phyloP scores from a whole-genome alignment of 2,329 filamentous ascomycete species.

The Alternaria alternata region DNA sequence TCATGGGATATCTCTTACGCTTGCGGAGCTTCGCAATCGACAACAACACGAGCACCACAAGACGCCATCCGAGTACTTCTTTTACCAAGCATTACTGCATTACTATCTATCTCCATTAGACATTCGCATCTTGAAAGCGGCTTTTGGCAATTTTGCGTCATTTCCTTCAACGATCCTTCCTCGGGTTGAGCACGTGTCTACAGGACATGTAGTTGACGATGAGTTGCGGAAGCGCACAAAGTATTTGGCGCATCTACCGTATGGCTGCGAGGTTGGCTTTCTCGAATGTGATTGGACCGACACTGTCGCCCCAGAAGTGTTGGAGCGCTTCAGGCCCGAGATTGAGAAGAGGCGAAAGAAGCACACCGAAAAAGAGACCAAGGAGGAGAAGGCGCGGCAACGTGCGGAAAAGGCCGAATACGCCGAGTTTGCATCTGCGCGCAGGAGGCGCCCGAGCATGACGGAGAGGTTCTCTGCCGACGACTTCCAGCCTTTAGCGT shows the following conservation, averaged over 20 bases:
- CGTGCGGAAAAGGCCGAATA: slow-evolving; percentile 83
- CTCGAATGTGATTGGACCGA: slow-evolving; percentile 96
- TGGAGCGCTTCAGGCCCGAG: slow-evolving; percentile 79
- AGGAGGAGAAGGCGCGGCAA: slow-evolving; percentile 84
- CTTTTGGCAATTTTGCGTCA: slow-evolving; percentile 80
- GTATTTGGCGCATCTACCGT: slow-evolving; percentile 85
- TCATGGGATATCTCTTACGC: slow-evolving; percentile 50
- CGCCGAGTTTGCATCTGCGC: slow-evolving; percentile 72
- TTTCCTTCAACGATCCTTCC: slow-evolving; percentile 89
- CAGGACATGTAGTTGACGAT: slow-evolving; percentile 87
- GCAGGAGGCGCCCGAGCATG: slow-evolving; percentile 65
- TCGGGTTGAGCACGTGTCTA: slow-evolving; percentile 86
- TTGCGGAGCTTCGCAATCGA: slow-evolving; percentile 57
- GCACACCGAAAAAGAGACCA: slow-evolving; percentile 81
- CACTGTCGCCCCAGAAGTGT: slow-evolving; percentile 76
- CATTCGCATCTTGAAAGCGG: slow-evolving; percentile 89
- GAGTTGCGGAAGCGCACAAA: slow-evolving; percentile 82
- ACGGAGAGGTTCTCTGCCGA: slow-evolving; percentile 61
- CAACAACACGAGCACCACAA: slow-evolving; percentile 56
- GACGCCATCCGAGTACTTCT: slow-evolving; percentile 72
- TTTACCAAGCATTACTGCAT: slow-evolving; percentile 87
- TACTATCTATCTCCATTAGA: slow-evolving; percentile 90
- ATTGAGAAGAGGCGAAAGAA: slow-evolving; percentile 78
- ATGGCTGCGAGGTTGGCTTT: slow-evolving; percentile 90
- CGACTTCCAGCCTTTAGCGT: slow-evolving; percentile 54